These are phyloP conservation scores for Termitomyces heimii DNA, from an alignment of 768 basidiomycete genomes.

Conservation along the genomic window DNA sequence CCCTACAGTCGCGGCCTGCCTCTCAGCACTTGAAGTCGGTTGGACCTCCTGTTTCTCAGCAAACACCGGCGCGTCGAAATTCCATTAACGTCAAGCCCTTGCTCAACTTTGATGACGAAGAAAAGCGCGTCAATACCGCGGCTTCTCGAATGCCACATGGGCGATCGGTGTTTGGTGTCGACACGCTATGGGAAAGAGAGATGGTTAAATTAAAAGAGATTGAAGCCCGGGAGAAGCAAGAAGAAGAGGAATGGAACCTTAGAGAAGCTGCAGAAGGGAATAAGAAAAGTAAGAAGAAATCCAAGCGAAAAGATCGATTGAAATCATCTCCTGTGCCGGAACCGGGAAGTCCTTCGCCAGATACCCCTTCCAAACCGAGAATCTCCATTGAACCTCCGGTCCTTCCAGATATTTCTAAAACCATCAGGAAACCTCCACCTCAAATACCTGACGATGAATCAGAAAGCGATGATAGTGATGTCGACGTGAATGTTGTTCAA, in stretches of 20 bases:
- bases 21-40: constrained; percentile 40
- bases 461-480: constrained; percentile 50
- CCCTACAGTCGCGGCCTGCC: constrained; percentile 44
- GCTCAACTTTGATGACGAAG: constrained; percentile 55
- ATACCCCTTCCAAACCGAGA: constrained; percentile 17
- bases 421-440: constrained; percentile 31
- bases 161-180: constrained; percentile 89
- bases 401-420: constrained; percentile 38
- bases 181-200: constrained; percentile 90
- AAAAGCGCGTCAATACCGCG: constrained; percentile 23
- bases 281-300: constrained; percentile 42
- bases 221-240: constrained; percentile 59
- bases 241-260: constrained; percentile 44
- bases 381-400: constrained; percentile 35
- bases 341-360: constrained; percentile 9
- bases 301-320: constrained; percentile 35
- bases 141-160: constrained; percentile 30
- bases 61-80: constrained; percentile 36
- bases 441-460: constrained; percentile 37
- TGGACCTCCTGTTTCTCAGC: constrained; percentile 29
- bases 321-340: constrained; percentile 8
- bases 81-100: constrained; percentile 60
- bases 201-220: constrained; percentile 75
- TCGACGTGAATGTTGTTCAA: constrained; percentile 12
- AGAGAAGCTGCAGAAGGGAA: constrained; percentile 41